phyloP scores from a whole-genome alignment of 2,329 filamentous ascomycete species.

The Claviceps sp. region DNA sequence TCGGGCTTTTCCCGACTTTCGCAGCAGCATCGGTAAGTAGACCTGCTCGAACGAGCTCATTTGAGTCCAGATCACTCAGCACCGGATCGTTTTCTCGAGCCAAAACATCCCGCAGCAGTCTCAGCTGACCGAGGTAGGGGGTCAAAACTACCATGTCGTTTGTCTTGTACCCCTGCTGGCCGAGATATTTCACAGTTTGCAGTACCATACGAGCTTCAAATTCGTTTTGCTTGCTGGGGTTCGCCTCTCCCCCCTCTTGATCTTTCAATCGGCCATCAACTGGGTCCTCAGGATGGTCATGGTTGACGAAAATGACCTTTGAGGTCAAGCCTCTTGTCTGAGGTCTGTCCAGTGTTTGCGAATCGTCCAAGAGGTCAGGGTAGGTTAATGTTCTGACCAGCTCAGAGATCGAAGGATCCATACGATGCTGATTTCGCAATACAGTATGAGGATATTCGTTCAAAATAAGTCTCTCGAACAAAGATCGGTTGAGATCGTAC shows the following conservation, averaged over 20 bases:
- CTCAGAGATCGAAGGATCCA: conserved; percentile 52
- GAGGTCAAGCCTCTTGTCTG: conserved; percentile 34
- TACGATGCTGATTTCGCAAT: conserved; percentile 51
- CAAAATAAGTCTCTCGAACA: conserved; percentile 55
- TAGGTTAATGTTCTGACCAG: conserved; percentile 45
- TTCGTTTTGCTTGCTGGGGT: conserved; percentile 36
- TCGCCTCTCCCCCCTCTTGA: conserved; percentile 6
- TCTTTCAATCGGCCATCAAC: conserved; percentile 25
- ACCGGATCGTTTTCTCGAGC: conserved; percentile 45
- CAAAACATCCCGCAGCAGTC: conserved; percentile 39
- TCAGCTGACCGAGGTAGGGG: conserved; percentile 59
- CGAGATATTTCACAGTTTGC: conserved; percentile 51
- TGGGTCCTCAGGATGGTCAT: conserved; percentile 38
- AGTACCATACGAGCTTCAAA: conserved; percentile 57
- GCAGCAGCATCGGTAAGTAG: conserved; percentile 40
- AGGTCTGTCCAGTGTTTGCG: conserved; percentile 32
- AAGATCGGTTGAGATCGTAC: conserved; percentile 51
- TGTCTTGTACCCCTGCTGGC: conserved; percentile 56
- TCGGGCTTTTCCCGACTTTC: conserved; percentile 33
- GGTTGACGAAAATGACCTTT: conserved; percentile 54
- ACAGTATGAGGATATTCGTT: conserved; percentile 39
- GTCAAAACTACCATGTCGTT: conserved; percentile 55
- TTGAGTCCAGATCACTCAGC: conserved; percentile 54
- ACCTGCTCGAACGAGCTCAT: conserved; percentile 46
- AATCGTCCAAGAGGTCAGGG: conserved; percentile 42